Base-by-base conservation (phyloP, 2,329 filamentous ascomycete species). In the Cytospora piceae region DNA sequence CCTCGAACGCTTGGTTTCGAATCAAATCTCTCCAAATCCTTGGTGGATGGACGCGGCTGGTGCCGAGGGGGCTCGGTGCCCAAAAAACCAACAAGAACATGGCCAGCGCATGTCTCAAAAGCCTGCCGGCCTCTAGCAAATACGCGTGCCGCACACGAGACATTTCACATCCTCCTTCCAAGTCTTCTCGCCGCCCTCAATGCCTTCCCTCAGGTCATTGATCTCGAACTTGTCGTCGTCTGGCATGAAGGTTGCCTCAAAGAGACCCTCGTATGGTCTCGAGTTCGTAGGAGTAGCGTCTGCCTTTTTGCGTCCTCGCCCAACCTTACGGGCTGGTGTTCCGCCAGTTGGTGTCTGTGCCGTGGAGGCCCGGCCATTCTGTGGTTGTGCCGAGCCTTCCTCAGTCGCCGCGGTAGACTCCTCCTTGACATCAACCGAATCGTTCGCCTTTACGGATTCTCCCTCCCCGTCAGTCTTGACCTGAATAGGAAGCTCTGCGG, bases 91-190 rank as follows among this genome's bases (percentile, higher is more conserved):
- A 39, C 42, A 7, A 22, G 42, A 22, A 11, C 6, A 11, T 46
- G 42, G 37, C 42, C 20, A 46, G n/a, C 20, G 42, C 7, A 46
- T 46, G 42, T 22, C 42, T 22, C 42, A 7, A n/a, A n/a, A n/a
- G 42, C 42, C n/a, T 22, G n/a, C 7, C 6, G 11, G 24, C 15
- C 27, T 22, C 67, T 75, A 83, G 63, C 82, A 79, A 65, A 86
- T 81, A 53, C 75, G 74, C n/a, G 75, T 71, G 27, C 75, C 75
- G 71, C 85, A 87, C 51, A 84, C 71, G 42, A 87, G 77, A 68
- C 85, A 87, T 57, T 77, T 74, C 37, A 83, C 73, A 4, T 78
- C 78, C 71, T 87, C 83, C 14, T 77, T 81, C 85, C 85, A 87
- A 12, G 74, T 76, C 73, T 82, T 85, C 37, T 81, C 80, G 2